Base-by-base conservation (phyloP, 2,329 filamentous ascomycete genomes). In the Aspergillus caelatus region DNA sequence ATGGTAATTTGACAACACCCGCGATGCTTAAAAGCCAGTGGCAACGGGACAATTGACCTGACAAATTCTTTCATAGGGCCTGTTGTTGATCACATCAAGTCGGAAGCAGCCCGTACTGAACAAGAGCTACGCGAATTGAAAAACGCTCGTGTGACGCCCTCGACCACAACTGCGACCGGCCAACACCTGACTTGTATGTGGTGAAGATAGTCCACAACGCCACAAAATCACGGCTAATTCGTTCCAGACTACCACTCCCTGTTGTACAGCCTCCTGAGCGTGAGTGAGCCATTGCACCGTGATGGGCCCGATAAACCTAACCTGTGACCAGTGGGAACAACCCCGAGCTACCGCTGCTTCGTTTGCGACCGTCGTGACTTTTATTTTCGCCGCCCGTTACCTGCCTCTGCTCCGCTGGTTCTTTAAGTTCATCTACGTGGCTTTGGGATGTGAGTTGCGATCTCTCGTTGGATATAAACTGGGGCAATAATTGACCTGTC, bases 261-360 rank as follows among this genome's bases (percentile, higher is more conserved):
- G 79, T 85, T 90, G 78, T 89, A 89, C 78, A 86, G 85, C 70
- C 81, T 89, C 55, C 75, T 90, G 71, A 89, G 86, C 80, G 84
- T 85, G 72, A 76, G 83, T 78, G 48, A 19, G 57, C 28, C 23
- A 57, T n/a, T 19, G 41, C 21, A 52, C 23, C 4, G n/a, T 36
- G 21, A 3, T 30, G 19, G 56, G 41, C 41, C 36, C 41, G 58
- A 57, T 54, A 65, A 59, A 64, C 66, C 53, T 36, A 46, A 39
- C 45, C 16, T 11, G n/a, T 4, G 21, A 48, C 64, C 65, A 85
- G 83, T 89, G 87, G 87, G 86, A 88, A 77, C 87, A 88, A 79
- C 87, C 87, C 62, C 84, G 87, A 71, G 86, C 86, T 48, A 89
- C 88, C 65, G 85, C 83, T 66, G 84, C 88, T 74, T 85, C 86